Evolutionary conservation across 305 asterid species (phyloP), one percentile per base, ranked within the genome.

Genomic region (Solanum chacoense): DNA sequence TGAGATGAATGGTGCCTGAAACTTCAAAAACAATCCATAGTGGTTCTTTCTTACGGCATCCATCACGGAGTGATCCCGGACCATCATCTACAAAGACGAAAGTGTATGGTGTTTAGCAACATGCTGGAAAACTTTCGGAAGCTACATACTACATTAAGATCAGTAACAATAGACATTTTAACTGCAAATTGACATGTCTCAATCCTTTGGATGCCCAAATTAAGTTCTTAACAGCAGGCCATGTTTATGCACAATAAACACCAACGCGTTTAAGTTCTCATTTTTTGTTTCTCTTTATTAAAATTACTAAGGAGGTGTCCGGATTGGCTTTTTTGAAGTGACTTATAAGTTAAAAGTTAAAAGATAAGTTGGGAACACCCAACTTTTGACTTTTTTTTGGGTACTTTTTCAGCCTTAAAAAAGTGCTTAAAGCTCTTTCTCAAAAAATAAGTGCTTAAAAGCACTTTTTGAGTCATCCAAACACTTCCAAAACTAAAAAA

Each of bases 61-160:
- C 99, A 14, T 91, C 91, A 6, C 98, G 98, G 31, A 97, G 95
- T 40, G 99, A 96, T 85, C 98, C 99, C 10, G 98, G 98, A 24
- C 99, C 98, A 13, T 97, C 99, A 77, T 97, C 99, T 97, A 55
- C 69, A 88, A 67, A 75, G 18, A 34, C 9, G 73, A 85, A 87
- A 87, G 37, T 35, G 42, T 79, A 42, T 50, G 42, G 20, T 20
- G 40, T 29, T 83, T 76, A 75, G 45, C 28, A 35, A 35, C 31
- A 35, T 0, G 20, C 83, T 35, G 31, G 50, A 35, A 35, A 83
- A 81, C 71, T 81, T 81, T 29, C 9, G 2, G 73, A 1, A 83
- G 11, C 40, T 29, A 45, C 6, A 0, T 50, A 50, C 29, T 45
- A 55, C 38, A 29, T 2, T 32, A 28, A 81, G 86, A 81, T 81